phyloP scores from a whole-genome alignment of 768 basidiomycete genomes.

The Rhodotorula kratochvilovae region DNA sequence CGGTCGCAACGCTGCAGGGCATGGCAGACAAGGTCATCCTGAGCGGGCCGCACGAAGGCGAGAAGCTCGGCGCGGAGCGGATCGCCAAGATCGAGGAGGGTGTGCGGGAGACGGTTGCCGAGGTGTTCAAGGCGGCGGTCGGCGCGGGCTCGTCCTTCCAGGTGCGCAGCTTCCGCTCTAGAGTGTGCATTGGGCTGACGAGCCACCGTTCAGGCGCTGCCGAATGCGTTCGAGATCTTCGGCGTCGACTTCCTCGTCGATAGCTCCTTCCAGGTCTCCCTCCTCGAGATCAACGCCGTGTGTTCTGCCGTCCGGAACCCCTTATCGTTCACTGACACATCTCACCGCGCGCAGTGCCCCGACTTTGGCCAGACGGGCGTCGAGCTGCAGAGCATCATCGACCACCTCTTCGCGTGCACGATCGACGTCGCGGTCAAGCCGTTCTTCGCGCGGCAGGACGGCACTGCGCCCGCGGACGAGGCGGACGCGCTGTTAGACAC shows the following conservation, averaged over 20 bases:
- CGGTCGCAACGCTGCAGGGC: constrained; percentile 51
- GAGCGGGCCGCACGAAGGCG: constrained; percentile 16
- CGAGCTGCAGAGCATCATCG: constrained; percentile 31
- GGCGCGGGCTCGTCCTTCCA: constrained; percentile 77
- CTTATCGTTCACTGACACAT: too few species aligned
- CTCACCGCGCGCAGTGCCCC: constrained; percentile 50
- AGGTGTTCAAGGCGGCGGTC: constrained; percentile 79
- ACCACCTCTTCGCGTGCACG: constrained; percentile 31
- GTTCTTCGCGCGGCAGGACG: constrained; percentile 13
- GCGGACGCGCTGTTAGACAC: background rate
- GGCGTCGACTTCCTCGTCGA: constrained; percentile 83
- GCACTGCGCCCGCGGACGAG: background rate
- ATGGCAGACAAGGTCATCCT: constrained; percentile 46
- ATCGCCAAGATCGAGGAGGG: constrained; percentile 58
- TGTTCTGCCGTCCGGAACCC: background rate
- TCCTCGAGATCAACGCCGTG: constrained; percentile 89
- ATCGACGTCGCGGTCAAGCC: constrained; percentile 25
- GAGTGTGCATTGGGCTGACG: constrained; percentile 9
- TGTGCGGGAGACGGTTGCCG: constrained; percentile 63
- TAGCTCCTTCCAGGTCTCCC: constrained; percentile 57
- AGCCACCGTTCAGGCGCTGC: constrained; percentile 58
- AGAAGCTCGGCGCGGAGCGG: constrained; percentile 49
- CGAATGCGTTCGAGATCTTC: constrained; percentile 91
- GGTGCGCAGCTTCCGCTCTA: constrained; percentile 50
- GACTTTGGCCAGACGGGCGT: constrained; percentile 81